phyloP scores from a whole-genome alignment of 164 flowering plant species.

The Magnolia kwangsiensis region DNA sequence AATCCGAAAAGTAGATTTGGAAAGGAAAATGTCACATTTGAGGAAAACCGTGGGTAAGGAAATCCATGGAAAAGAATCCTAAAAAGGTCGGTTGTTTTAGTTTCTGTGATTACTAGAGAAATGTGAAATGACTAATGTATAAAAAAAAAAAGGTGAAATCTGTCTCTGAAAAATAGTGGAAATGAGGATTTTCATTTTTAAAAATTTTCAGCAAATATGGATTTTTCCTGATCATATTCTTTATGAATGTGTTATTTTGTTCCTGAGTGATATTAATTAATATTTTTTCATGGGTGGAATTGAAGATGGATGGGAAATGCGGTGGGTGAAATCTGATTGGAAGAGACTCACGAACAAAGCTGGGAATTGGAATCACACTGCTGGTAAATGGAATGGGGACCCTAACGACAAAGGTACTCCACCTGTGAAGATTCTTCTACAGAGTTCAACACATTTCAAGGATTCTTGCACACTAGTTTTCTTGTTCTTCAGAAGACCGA shows the following conservation, averaged over 20 bases:
- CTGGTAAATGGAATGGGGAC: conserved; percentile 93
- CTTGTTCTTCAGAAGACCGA: too few relatives aligned
- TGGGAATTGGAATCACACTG: conserved; percentile 91
- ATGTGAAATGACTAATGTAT: too few relatives aligned
- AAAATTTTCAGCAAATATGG: not conserved
- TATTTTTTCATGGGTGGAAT: not conserved
- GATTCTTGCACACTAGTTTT: not conserved
- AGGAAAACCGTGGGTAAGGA: too few relatives aligned
- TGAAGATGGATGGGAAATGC: conserved; percentile 83
- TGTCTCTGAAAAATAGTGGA: too few relatives aligned
- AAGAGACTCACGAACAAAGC: conserved; percentile 82
- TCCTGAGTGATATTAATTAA: conserved; percentile 5
- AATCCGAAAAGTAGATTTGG: too few relatives aligned
- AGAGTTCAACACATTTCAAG: not conserved
- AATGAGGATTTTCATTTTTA: not conserved
- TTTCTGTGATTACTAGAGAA: too few relatives aligned
- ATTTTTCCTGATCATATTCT: not conserved
- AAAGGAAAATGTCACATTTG: too few relatives aligned
- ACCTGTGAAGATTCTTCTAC: not conserved
- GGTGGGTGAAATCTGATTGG: conserved; percentile 97
- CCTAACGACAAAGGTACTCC: conserved; percentile 74
- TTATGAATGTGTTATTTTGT: not conserved
- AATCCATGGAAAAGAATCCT: too few relatives aligned
- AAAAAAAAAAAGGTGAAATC: too few relatives aligned
- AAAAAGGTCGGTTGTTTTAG: too few relatives aligned